Conservation (phyloP, 306 rosid genomes). For the Ochetophila trinervis region DNA sequence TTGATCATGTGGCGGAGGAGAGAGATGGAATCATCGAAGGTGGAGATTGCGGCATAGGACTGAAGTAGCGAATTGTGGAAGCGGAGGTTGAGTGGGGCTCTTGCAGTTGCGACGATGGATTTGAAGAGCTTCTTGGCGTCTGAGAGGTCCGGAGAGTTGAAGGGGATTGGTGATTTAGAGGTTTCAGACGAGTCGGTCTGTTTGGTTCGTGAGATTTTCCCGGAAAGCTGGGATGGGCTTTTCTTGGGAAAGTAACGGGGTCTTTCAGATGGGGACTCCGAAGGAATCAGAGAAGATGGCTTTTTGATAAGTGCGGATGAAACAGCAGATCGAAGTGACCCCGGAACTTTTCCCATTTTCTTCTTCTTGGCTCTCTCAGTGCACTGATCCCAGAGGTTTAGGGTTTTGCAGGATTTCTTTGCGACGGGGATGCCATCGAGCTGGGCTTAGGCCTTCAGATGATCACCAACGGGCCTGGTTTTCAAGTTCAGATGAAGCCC, state of each 20-base stretch:
- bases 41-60: slow-evolving; percentile 62
- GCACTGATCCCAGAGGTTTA: no score
- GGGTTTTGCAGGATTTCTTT: no score
- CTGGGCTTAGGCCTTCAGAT: no score
- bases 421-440: no score
- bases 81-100: slow-evolving; percentile 36
- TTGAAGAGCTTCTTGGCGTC: slow-evolving; percentile 58
- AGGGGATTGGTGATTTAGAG: slow-evolving; percentile 23
- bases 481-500: no score
- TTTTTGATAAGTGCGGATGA: not conserved
- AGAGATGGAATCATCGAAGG: slow-evolving; percentile 56
- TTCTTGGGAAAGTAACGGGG: slow-evolving; percentile 26
- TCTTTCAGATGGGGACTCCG: slow-evolving; percentile 2
- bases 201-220: slow-evolving; percentile 7
- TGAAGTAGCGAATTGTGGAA: slow-evolving; percentile 62
- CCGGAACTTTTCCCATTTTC: slow-evolving; percentile 4
- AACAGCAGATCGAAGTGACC: slow-evolving; percentile 8
- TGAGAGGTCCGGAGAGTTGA: slow-evolving; percentile 60
- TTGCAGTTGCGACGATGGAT: slow-evolving; percentile 38
- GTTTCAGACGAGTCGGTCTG: not conserved
- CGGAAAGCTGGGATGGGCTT: slow-evolving; percentile 24
- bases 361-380: not conserved
- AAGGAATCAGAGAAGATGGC: not conserved
- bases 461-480: no score
- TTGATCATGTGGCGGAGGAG: slow-evolving; percentile 72